Base-by-base conservation (phyloP, 345 rosid genomes). In the Crucihimalaya himalaica region DNA sequence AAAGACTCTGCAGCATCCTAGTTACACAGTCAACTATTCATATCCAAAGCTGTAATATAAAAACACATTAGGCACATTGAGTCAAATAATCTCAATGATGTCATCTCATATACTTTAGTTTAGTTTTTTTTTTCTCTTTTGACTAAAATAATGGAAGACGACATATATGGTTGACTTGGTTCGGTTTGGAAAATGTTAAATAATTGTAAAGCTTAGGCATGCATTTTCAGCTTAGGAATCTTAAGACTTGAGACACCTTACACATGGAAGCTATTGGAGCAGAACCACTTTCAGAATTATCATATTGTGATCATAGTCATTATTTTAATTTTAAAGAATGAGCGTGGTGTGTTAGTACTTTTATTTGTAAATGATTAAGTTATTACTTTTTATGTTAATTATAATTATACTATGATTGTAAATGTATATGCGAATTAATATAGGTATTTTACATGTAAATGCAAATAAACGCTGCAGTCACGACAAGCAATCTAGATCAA, bases 191-290 rank as follows among this genome's bases (percentile, higher is more conserved):
- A 64, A 32, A 45, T 64, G 31, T 32, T 43, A 28, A 27, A 14
- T 27, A 28, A 50, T 21, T 5, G 25, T 13, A 32, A 72, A 31
- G 39, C 72, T 46, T 16, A 53, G 20, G 52, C 23, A 28, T 72
- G 61, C 20, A 62, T 54, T 72, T 45, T 6, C 19, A 40, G 66
- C 61, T 28, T 50, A 40, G 25, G 74, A 25, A 68, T 68, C 55
- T 68, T 67, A 31, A 50, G 66, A 74, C 55, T 67, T 74, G 34
- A 58, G 67, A 47, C 57, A 74, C 72, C 72, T 12, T 66, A 74
- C 78, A 74, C 71, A 45, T 54, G 21, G 63, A 73, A 61, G 53
- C 53, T 51, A 52, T 61, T 31, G 47, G 39, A 45, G 58, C 56
- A 11, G 35, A 73, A 35, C 23, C 39, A 39, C 51, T 16, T 18